A percentile compares a stretch with the other conserved stretches of the same genome.
Evolutionary conservation across 2,329 filamentous ascomycete species (phyloP).

Genomic region (Calonectria montana): DNA sequence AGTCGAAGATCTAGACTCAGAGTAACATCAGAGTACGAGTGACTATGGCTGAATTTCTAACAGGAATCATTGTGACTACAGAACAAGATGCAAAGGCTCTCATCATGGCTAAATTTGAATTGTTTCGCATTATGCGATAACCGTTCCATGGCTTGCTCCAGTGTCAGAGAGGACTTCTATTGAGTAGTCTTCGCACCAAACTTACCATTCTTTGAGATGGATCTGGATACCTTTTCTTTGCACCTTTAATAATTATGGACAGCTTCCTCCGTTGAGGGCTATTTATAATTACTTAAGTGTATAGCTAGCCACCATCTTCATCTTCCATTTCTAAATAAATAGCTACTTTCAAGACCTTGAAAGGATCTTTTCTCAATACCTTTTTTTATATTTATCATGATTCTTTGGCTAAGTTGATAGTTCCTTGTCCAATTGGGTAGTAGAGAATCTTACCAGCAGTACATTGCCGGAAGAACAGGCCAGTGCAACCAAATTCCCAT

Average conservation of each 20-base stretch:
- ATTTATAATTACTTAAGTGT: not conserved
- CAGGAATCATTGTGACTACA: no score
- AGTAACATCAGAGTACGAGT: no score
- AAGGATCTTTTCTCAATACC: not conserved
- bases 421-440: not conserved
- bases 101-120: no score
- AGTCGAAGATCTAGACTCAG: conserved; percentile 36
- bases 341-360: not conserved
- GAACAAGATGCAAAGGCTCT: no score
- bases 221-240: not conserved
- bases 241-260: no score
- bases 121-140: no score
- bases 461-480: not conserved
- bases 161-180: no score
- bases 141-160: no score
- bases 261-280: not conserved
- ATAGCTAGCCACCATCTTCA: not conserved
- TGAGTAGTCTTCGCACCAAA: no score
- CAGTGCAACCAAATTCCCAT: not conserved
- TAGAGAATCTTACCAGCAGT: not conserved
- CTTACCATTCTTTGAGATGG: not conserved
- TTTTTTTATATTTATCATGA: not conserved
- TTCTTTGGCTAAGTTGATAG: no score
- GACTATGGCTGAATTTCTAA: no score
- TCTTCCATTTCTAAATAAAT: not conserved